Evolutionary conservation across 352 stramenopile genomes (phyloP).

Genomic region (Phytophthora citrophthora): DNA sequence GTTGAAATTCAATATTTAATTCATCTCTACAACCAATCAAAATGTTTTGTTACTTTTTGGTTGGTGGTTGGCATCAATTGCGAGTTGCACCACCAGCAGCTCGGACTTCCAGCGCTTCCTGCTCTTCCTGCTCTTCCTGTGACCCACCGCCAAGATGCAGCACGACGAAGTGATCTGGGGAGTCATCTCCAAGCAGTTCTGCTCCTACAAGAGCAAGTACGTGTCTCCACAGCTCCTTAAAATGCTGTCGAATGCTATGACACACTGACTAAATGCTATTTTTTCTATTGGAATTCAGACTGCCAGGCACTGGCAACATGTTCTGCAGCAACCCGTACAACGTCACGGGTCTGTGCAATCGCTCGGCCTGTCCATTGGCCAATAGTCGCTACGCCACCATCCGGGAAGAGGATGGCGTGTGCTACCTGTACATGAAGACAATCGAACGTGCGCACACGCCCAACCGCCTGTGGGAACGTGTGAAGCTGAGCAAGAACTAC

Average conservation of each 20-base stretch:
- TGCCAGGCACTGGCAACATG: constrained; percentile 88
- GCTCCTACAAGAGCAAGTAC: constrained; percentile 98
- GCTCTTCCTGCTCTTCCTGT: neutral
- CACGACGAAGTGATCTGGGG: constrained; percentile 99
- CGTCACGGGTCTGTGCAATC: constrained; percentile 98
- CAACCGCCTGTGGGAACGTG: constrained; percentile 99
- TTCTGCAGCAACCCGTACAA: constrained; percentile 99
- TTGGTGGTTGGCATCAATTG: constrained; percentile 41
- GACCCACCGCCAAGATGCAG: constrained; percentile 71
- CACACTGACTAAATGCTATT: neutral
- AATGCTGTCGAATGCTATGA: neutral
- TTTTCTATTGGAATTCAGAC: constrained; percentile 7
- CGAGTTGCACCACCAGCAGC: constrained; percentile 19
- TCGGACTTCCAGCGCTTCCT: neutral
- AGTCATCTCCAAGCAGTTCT: constrained; percentile 99
- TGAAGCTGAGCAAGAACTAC: constrained; percentile 98
- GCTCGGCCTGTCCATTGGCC: constrained; percentile 95
- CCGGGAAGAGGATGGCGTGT: constrained; percentile 96
- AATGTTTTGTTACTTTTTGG: too few species aligned
- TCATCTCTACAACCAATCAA: constrained; percentile 9
- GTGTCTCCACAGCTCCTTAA: constrained; percentile 1
- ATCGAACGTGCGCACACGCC: constrained; percentile 98
- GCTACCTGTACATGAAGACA: constrained; percentile 98
- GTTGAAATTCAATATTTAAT: constrained; percentile 15
- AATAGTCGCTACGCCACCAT: constrained; percentile 99